These are phyloP conservation scores for Pascua guehoae DNA, from an alignment of 1,284 basidiomycete genomes.

Conservation along the genomic window DNA sequence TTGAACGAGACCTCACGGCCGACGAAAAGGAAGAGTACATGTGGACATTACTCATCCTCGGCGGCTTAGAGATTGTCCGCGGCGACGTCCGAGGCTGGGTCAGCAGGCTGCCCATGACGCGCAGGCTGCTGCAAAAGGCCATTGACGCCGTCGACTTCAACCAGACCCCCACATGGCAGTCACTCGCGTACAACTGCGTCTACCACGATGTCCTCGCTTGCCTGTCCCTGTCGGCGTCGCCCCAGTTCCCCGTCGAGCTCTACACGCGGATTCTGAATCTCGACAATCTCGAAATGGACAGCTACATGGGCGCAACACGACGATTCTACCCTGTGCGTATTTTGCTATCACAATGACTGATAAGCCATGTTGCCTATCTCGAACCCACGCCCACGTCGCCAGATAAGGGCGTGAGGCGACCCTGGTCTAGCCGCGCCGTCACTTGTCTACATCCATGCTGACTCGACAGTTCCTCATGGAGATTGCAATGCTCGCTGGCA, in stretches of 20 bases:
- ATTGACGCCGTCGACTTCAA: constrained; percentile 17
- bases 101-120: constrained; percentile 16
- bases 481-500: constrained; percentile 22
- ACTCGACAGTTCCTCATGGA: constrained; percentile 23
- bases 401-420: too few relatives aligned
- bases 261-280: constrained; percentile 26
- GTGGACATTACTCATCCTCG: constrained; percentile 33
- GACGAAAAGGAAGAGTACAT: constrained; percentile 30
- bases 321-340: constrained; percentile 24
- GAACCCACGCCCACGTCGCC: too few relatives aligned
- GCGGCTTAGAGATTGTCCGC: constrained; percentile 29
- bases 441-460: not conserved
- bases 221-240: constrained; percentile 19
- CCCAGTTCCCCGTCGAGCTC: constrained; percentile 26
- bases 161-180: constrained; percentile 18
- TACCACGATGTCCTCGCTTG: constrained; percentile 31
- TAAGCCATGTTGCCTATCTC: not conserved
- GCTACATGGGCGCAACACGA: constrained; percentile 30
- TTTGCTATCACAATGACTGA: not conserved
- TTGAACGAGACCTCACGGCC: constrained; percentile 17
- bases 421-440: too few relatives aligned
- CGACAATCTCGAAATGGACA: constrained; percentile 24
- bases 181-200: constrained; percentile 26
- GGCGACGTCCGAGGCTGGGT: constrained; percentile 25
- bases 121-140: constrained; percentile 13